A percentile compares a stretch with the other conserved stretches of the same genome.
phyloP scores from a whole-genome alignment of 495 filamentous ascomycete genomes.

The Penicillium coffeae region DNA sequence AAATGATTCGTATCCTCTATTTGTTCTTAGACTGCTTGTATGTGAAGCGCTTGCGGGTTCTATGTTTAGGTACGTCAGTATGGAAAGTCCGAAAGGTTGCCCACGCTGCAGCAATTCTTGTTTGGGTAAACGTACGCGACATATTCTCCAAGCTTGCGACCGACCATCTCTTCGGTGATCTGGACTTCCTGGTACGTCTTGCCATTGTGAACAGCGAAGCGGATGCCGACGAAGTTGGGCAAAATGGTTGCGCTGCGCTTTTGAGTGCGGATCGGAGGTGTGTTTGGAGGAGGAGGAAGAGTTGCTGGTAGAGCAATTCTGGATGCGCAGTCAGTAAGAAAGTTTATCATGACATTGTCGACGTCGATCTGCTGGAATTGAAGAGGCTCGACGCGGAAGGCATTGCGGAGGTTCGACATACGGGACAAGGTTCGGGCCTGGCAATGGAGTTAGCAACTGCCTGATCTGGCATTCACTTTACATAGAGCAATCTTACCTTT shows the following conservation, averaged over 20 bases:
- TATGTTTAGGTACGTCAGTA: constrained; percentile 27
- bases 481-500: constrained; percentile 52
- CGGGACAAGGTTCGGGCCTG: constrained; percentile 55
- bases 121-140: constrained; percentile 70
- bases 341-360: background rate
- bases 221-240: constrained; percentile 90
- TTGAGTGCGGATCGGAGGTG: constrained; percentile 78
- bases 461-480: too few species aligned
- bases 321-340: background rate
- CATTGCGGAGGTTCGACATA: constrained; percentile 27
- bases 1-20: constrained; percentile 31
- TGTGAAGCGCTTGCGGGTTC: constrained; percentile 83
- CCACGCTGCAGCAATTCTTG: too few species aligned
- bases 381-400: background rate
- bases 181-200: constrained; percentile 85
- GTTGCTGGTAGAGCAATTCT: constrained; percentile 44
- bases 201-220: constrained; percentile 93
- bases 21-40: constrained; percentile 77
- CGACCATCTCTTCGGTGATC: constrained; percentile 97
- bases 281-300: constrained; percentile 52
- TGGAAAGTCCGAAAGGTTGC: background rate
- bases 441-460: constrained; percentile 15
- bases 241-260: constrained; percentile 90
- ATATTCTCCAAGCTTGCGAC: constrained; percentile 96
- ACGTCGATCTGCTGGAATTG: background rate